Evolutionary conservation across 106 monocot genomes (phyloP), one percentile per base, ranked within the genome.

Genomic region (Phalaenopsis equestris): DNA sequence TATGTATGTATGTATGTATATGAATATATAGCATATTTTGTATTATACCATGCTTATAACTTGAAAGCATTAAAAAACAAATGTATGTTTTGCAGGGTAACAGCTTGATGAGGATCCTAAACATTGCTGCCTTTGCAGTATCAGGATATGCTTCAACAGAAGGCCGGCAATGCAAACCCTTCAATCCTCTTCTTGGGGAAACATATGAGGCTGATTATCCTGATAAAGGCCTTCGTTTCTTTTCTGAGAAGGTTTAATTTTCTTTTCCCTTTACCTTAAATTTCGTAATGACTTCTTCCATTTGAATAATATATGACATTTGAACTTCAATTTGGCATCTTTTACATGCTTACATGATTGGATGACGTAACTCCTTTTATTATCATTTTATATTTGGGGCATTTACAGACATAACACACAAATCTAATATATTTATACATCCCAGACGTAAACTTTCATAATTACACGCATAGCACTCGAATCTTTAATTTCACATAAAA

Each of bases 101-200:
- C 83, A 90, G 78, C 77, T 90, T 96, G 41, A 96, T 96, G 93
- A 94, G 93, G 83, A 96, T 92, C 87, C 91, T 96, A 30, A 88
- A 90, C 74, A 81, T 93, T 81, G 96, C 96, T 45, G 93, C 96
- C 6, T 96, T 96, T 87, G 93, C 96, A 19, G 91, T 96, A 67
- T 96, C 96, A 78, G 96, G 96, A 36, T 96, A 96, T 89, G 91
- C 96, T 82, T 96, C 96, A 67, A 96, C 96, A 79, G 96, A 96
- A 90, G 96, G 96, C 67, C 80, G 96, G 30, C 96, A 96, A 37
- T 96, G 96, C 87, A 96, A 96, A 79, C 96, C 96, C 4, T 96
- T 96, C 80, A 96, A 96, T 82, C 96, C 96, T 80, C 90, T 96
- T 84, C 88, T 96, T 80, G 96, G 96, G 61, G 96, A 96, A 85